phyloP scores from a whole-genome alignment of 2,329 filamentous ascomycete species.

The Fusarium subtropicale region DNA sequence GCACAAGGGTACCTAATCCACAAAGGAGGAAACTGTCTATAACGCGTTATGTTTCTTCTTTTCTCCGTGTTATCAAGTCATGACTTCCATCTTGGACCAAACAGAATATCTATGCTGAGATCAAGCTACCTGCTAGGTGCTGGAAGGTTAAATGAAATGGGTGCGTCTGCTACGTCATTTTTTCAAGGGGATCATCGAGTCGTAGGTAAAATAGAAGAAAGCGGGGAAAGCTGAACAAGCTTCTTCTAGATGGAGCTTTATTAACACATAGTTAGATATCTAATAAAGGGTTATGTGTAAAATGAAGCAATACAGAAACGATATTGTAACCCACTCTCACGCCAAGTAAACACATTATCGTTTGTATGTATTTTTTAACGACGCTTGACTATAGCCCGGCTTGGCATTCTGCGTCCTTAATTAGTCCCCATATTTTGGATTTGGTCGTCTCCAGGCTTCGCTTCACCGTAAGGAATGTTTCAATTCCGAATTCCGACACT shows the following conservation, averaged over 20 bases:
- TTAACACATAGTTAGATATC: background rate
- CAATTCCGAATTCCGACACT: background rate
- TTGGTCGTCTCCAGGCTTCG: background rate
- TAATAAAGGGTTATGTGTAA: no score
- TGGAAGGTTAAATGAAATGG: background rate
- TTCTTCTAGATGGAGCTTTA: conserved; percentile 1
- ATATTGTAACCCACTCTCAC: background rate
- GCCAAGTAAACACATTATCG: no score
- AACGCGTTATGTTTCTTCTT: background rate
- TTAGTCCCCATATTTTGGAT: background rate
- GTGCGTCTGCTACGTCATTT: conserved; percentile 28
- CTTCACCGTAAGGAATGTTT: background rate
- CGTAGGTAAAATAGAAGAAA: background rate
- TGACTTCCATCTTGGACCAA: background rate
- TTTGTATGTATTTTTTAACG: background rate
- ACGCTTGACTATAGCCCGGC: conserved; percentile 2
- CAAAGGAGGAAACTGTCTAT: background rate
- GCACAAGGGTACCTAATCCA: background rate
- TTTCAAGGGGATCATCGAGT: background rate
- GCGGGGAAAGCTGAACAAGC: background rate
- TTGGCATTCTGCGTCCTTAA: conserved; percentile 11
- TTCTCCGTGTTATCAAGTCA: background rate
- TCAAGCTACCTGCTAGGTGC: background rate
- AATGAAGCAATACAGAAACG: background rate
- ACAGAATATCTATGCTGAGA: conserved; percentile 1